Evolutionary conservation across 371 early-diverging fungal species (phyloP), one percentile per base, ranked within the genome.

Genomic region (Circinella umbellata): DNA sequence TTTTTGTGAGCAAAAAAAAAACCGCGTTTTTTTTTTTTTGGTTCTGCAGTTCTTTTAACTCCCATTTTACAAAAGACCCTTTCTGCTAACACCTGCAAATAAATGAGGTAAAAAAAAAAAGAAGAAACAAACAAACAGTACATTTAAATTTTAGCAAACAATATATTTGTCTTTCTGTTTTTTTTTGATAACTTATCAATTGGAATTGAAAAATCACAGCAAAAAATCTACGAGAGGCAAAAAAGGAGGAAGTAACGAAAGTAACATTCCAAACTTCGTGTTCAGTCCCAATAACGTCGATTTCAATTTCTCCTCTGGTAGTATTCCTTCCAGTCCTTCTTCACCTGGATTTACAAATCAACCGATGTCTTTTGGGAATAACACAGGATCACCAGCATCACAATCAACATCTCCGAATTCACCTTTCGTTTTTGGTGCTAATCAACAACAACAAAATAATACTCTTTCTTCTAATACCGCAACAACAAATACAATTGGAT

Each of bases 261-360:
- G 49, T n/a, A 67, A 27, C 61, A 46, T 67, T 34, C 67, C 67
- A 38, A 67, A 67, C 34, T 67, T 67, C 47, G 67, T 67, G 34
- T 67, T 67, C 61, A 67, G 60, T 37, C 34, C 67, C 20, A n/a
- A 7, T 0, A 57, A 57, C 20, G 48, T 67, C 13, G 49, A 48
- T 60, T 60, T 67, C 42, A 61, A 35, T 61, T 60, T 59, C 17
- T 38, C 62, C 1, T 37, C 14, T 14, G 59, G 66, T 36, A 67
- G 61, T 39, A 55, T 53, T 27, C 64, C 69, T 20, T 54, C 53
- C 46, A 69, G 63, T 27, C 69, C 69, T 42, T 42, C 46, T 11
- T 61, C 62, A 61, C 38, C 42, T 17, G 42, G 42, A 5, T 42
- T 38, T 17, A n/a, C 62, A 15, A 34, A 59, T 14, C 62, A 61